A percentile compares a stretch with the other conserved stretches of the same genome.
Evolutionary conservation across 257 asterid genomes (phyloP).

Genomic region (Solanum lycopersicoides): DNA sequence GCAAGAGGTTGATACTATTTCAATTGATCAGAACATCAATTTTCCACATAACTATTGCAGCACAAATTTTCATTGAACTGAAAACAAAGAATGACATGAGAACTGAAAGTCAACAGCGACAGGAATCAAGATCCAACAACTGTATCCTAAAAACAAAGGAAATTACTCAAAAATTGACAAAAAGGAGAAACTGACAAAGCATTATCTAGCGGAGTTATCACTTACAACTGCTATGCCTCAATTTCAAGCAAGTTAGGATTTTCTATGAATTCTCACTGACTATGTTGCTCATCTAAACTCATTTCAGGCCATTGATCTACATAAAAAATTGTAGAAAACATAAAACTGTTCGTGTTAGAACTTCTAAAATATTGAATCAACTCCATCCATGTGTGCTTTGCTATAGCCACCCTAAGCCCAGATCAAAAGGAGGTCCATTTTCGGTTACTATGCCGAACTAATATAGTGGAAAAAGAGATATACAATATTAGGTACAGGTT

Average conservation of each 20-base stretch:
- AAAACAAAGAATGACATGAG: background rate
- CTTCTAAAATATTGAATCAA: background rate
- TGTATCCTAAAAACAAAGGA: background rate
- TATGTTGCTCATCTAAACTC: background rate
- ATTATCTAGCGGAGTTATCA: background rate
- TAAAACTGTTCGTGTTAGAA: background rate
- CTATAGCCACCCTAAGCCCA: background rate
- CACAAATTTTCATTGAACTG: background rate
- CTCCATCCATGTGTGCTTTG: background rate
- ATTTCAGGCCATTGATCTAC: background rate
- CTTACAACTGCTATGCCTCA: background rate
- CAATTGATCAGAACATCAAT: background rate
- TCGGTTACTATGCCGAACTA: background rate
- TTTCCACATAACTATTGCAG: background rate
- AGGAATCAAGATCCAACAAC: background rate
- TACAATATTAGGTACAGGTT: background rate
- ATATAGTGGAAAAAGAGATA: background rate
- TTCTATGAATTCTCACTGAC: background rate
- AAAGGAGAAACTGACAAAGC: background rate
- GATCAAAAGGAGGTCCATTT: background rate
- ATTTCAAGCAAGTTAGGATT: background rate
- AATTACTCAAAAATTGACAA: background rate
- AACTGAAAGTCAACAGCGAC: background rate
- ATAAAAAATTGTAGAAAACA: background rate
- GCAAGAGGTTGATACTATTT: background rate